These are phyloP conservation scores for Mucor sp. DNA, from an alignment of 371 early-diverging fungal genomes.

Conservation along the genomic window DNA sequence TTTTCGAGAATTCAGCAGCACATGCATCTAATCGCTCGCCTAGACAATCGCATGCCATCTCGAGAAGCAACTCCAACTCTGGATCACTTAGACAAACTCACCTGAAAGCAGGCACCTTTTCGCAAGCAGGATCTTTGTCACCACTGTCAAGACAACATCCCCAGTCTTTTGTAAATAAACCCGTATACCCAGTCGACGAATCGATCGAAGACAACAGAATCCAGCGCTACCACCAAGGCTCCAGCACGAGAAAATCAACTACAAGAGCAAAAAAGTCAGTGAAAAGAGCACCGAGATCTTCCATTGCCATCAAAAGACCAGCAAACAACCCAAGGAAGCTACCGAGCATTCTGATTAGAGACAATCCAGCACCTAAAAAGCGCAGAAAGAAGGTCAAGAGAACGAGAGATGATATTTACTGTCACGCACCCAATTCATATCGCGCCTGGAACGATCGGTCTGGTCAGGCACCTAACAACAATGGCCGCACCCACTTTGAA, in stretches of 20 bases:
- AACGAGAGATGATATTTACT: conserved; percentile 14
- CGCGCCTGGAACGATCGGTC: background rate
- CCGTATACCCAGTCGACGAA: background rate
- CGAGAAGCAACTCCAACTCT: no score
- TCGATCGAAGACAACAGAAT: conserved; percentile 13
- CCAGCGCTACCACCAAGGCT: background rate
- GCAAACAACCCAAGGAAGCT: background rate
- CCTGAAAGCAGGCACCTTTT: no score
- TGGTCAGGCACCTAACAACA: background rate
- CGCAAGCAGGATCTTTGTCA: background rate
- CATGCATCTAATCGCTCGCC: background rate
- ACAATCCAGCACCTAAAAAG: background rate
- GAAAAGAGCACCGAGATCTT: conserved; percentile 1
- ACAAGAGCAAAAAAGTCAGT: background rate
- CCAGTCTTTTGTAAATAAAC: background rate
- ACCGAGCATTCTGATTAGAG: background rate
- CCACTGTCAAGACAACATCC: background rate
- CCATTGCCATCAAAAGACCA: background rate
- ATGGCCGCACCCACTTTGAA: background rate
- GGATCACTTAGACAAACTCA: background rate
- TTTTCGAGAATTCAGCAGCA: background rate
- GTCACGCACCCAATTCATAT: conserved; percentile 1
- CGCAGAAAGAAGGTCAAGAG: conserved; percentile 1
- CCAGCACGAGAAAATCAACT: background rate
- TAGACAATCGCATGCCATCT: background rate